Percentiles rank a stretch among this genome's conserved stretches.
Evolutionary conservation across 2,329 filamentous ascomycete genomes (phyloP).

Genomic region (Coleophoma crateriformis): DNA sequence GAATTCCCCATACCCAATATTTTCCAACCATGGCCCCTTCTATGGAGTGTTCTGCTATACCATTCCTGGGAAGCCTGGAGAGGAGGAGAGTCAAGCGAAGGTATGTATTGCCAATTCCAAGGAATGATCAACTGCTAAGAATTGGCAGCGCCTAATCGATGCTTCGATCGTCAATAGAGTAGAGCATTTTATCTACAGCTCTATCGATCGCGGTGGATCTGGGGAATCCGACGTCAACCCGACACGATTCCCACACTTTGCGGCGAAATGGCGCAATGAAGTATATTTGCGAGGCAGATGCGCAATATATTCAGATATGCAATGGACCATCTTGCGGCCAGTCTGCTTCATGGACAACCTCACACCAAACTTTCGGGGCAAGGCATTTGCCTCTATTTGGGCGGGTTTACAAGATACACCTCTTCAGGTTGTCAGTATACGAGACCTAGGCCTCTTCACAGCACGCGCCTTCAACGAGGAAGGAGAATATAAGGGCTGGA

Average conservation of each 20-base stretch:
- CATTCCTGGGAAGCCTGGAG: slow-evolving; percentile 29
- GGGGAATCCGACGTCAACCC: slow-evolving; percentile 36
- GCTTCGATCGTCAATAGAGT: slow-evolving; percentile 48
- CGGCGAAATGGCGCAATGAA: slow-evolving; percentile 48
- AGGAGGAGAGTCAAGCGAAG: slow-evolving; percentile 42
- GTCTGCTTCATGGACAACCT: slow-evolving; percentile 49
- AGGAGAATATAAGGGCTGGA: slow-evolving; percentile 23
- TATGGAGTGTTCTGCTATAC: slow-evolving; percentile 50
- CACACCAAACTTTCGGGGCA: slow-evolving; percentile 13
- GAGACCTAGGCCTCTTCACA: slow-evolving; percentile 34
- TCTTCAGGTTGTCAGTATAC: slow-evolving; percentile 29
- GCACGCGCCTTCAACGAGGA: slow-evolving; percentile 30
- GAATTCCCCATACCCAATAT: slow-evolving; percentile 38
- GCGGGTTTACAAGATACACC: slow-evolving; percentile 32
- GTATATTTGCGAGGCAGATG: slow-evolving; percentile 41
- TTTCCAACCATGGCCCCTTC: slow-evolving; percentile 35
- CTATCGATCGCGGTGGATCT: slow-evolving; percentile 54
- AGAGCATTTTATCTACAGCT: slow-evolving; percentile 56
- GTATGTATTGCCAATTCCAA: slow-evolving; percentile 34
- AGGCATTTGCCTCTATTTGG: slow-evolving; percentile 14
- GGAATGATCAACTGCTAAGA: no score
- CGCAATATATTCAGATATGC: slow-evolving; percentile 35
- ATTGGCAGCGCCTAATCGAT: slow-evolving; percentile 40
- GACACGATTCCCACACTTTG: slow-evolving; percentile 49
- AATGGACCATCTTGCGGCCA: slow-evolving; percentile 50